These are phyloP conservation scores for Leptographium flavum DNA, from an alignment of 2,329 filamentous ascomycete species.

Conservation along the genomic window DNA sequence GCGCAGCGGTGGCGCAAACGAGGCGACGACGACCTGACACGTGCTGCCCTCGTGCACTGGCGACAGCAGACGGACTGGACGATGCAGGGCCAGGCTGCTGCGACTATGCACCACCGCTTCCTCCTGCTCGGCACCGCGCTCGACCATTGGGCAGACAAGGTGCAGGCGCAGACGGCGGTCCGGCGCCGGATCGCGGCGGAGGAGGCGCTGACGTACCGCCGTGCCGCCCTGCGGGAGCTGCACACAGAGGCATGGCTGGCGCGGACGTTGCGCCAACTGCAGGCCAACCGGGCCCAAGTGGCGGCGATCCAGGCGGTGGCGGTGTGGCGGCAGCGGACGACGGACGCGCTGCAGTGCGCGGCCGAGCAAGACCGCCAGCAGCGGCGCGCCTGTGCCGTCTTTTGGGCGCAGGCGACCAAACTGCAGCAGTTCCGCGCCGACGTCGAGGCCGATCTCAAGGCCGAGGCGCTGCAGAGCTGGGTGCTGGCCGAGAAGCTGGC, in stretches of 20 bases:
- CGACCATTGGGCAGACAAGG: slow-evolving; percentile 6
- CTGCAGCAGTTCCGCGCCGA: slow-evolving; percentile 12
- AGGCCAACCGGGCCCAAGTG: background rate
- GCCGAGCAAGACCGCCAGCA: background rate
- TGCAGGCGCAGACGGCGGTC: slow-evolving; percentile 1
- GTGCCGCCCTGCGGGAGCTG: slow-evolving; percentile 9
- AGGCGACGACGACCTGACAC: background rate
- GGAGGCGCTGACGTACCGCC: slow-evolving; percentile 3
- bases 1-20: slow-evolving; percentile 13
- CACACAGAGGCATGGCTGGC: slow-evolving; percentile 1
- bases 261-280: slow-evolving; percentile 3
- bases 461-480: slow-evolving; percentile 14
- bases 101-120: background rate
- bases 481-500: slow-evolving; percentile 15
- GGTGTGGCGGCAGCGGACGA: background rate
- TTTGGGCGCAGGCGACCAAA: slow-evolving; percentile 16
- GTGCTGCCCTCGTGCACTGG: background rate
- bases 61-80: background rate
- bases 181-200: slow-evolving; percentile 6
- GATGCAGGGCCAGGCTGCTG: too few species aligned
- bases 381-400: slow-evolving; percentile 8
- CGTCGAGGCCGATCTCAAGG: slow-evolving; percentile 9
- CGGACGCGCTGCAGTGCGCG: background rate
- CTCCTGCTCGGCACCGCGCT: background rate
- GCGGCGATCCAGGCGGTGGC: background rate